Evolutionary conservation across 2,329 filamentous ascomycete species (phyloP), one percentile per base, ranked within the genome.

Genomic region (Waltergamsia citrina): DNA sequence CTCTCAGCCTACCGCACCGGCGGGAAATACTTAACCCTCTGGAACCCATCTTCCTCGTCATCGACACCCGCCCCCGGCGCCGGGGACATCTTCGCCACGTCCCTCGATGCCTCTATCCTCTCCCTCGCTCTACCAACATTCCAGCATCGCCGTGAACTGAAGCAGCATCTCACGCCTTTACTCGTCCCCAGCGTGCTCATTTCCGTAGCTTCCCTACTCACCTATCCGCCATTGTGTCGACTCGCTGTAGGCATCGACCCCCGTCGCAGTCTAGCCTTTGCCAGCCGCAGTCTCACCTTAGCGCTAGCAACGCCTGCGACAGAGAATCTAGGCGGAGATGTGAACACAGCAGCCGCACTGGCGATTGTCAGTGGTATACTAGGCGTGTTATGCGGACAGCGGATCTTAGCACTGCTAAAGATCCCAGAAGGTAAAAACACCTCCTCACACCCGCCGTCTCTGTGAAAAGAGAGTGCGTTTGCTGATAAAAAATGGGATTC

Each of bases 91-190:
- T 65, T 78, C 39, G 54, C 60, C 40, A 69, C 63, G 27, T 50
- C 69, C 6, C 61, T 78, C 3, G 73, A 78, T 44, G 71, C 70
- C 6, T 63, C 62, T 40, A 78, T 78, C 41, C 68, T 78, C 0
- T 62, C 70, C 2, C 62, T 78, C 3, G 72, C 73, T 3, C 52
- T 78, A 14, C 72, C 74, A 1, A 78, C 78, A 70, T 77, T 69
- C 48, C 65, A 69, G 36, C 76, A 76, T 52, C 65, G 72, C 4
- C 59, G 64, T 25, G 71, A 78, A 53, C 60, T 78, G 11, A 56
- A 57, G 16, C 50, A 56, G 12, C 69, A 75, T 49, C 71, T 74
- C 43, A 43, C 64, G 26, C 61, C 66, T 26, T 75, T 78, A 36
- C 53, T 71, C 5, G 48, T 70, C 3, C 73, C 74, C 3, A 74